These are phyloP conservation scores for Macadamia tetraphylla DNA, from an alignment of 164 flowering plant genomes.

Conservation along the genomic window DNA sequence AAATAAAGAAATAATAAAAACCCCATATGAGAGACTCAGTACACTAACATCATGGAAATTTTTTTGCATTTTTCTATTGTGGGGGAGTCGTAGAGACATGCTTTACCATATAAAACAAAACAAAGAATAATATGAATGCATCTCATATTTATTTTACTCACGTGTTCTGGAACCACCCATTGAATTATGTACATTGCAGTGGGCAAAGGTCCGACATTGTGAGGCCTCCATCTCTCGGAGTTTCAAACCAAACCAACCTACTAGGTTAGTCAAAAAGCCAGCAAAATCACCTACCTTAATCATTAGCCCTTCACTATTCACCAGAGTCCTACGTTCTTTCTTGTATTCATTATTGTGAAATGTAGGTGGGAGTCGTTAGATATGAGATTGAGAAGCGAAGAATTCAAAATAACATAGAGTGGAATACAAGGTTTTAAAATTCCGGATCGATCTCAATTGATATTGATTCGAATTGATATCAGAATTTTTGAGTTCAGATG, in stretches of 20 bases:
- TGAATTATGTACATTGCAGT: conserved; percentile 4
- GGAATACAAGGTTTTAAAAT: not conserved
- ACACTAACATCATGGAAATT: no score
- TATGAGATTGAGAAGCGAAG: conserved; percentile 2
- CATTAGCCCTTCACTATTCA: not conserved
- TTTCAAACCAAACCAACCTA: conserved; percentile 21
- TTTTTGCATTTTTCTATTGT: no score
- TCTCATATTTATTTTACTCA: not conserved
- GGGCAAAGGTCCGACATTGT: conserved; percentile 9
- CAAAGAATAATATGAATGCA: not conserved
- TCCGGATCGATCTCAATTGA: not conserved
- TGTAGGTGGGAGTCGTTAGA: conserved; percentile 16
- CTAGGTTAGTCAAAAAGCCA: conserved; percentile 18
- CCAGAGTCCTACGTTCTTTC: not conserved
- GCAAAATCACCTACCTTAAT: conserved; percentile 11
- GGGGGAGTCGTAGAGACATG: conserved; percentile 10
- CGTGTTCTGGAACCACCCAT: not conserved
- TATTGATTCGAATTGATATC: no score
- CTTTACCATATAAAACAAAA: not conserved
- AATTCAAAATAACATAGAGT: no score
- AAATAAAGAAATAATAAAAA: no score
- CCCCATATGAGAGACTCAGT: no score
- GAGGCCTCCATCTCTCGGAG: not conserved
- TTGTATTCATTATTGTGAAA: conserved; percentile 5
- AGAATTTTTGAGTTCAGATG: no score